Evolutionary conservation across 257 asterid species (phyloP), one percentile per base, ranked within the genome.

Genomic region (Prunella vulgaris): DNA sequence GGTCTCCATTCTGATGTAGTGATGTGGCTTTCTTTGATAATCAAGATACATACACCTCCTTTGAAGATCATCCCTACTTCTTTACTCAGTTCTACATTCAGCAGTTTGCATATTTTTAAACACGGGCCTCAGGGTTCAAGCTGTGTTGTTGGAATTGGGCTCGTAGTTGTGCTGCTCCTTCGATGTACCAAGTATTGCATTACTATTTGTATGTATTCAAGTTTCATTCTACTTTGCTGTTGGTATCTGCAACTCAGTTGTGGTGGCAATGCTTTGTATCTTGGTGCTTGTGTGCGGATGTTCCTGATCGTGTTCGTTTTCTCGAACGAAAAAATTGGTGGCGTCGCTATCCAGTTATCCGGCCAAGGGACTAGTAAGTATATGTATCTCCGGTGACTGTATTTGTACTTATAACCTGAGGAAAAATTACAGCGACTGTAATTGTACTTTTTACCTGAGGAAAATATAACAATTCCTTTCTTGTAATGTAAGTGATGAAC

Each of bases 1-100:
- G 51, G 38, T 63, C 37, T 74, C 52, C 21, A 38, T 13, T 51
- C 59, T 33, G 18, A 67, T 40, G 62, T 63, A 42, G 56, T 33
- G 18, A 67, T 40, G 62, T 63, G 56, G 56, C 64, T 32, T 58
- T 58, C 63, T 25, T 25, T 57, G 38, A 22, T 21, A 25, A 58
- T 22, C 38, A 13, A 58, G 24, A 20, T 18, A 59, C 24, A 20
- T 18, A 59, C 24, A 28, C 64, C 13, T 44, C 69, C 22, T 27
- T 48, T 64, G 57, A 15, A 28, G 44, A 15, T 38, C 33, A 61
- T 72, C 72, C 67, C 22, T 17, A 44, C 60, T 53, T 66, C 40
- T 49, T 5, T n/a, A 33, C 27, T 17, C 18, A 32, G 54, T 27
- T 64, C 38, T 40, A 61, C 10, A 40, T 25, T 38, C 49, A 68